Evolutionary conservation across 192 early-diverging fungal genomes (phyloP), one percentile per base, ranked within the genome.

Genomic region (Endogone sp.): DNA sequence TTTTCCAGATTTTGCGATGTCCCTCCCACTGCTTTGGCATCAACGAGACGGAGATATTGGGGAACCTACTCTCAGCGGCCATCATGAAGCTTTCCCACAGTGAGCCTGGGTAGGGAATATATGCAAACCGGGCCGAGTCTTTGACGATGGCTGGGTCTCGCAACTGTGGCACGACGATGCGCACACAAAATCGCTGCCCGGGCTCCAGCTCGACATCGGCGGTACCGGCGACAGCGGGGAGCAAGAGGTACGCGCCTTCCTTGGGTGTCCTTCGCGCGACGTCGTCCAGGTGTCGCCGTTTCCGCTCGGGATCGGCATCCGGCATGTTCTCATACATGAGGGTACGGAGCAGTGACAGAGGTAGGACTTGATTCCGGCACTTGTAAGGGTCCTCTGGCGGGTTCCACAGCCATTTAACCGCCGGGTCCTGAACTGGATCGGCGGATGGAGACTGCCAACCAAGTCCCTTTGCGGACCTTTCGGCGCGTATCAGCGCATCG

Each of bases 1-100:
- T 49, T 1, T 49, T 16, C 37, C 37, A 49, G 21, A 61, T 26
- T 68, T 63, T 2, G 56, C 21, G 21, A 60, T n/a, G 37, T 64
- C 64, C 64, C 29, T 65, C 44, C 64, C 64, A 65, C 64, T 44
- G 28, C 26, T 28, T 61, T 56, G 74, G 66, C 11, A 24, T 13
- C 4, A 75, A 64, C 13, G 79, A 71, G 2, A 81, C 69, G 66
- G 67, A 71, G 32, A 70, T 58, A 2, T 65, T 67, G 9, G 67
- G 65, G 22, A 21, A 29, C 3, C 29, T 23, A 22, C 75, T 71
- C n/a, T 74, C 68, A 29, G 77, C 29, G 54, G 71, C 71, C 11
- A 81, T 16, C 60, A 78, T 24, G 44, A 81, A 62, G 63, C 76
- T 78, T 57, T 81, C 79, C 79, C 79, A 81, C 2, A 65, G 65